Percentiles rank a stretch among this genome's conserved stretches.
These are phyloP conservation scores for Nakaseomyces kungkrabaensis DNA, from an alignment of 1,139 yeast genomes.

Conservation along the genomic window DNA sequence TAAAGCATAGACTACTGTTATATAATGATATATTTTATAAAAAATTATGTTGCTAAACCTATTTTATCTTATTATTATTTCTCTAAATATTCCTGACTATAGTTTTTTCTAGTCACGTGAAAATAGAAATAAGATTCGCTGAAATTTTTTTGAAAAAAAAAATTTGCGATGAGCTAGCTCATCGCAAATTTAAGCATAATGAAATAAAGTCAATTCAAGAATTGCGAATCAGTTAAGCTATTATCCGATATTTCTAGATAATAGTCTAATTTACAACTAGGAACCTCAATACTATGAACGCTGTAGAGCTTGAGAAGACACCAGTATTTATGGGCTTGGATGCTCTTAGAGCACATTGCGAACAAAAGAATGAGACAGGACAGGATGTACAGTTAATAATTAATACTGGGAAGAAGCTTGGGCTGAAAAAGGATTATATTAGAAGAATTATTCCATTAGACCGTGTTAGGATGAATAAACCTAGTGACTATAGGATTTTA, in stretches of 20 bases:
- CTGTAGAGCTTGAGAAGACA: not conserved
- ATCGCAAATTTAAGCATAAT: too few species aligned
- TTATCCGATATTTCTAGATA: not conserved
- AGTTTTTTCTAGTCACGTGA: too few species aligned
- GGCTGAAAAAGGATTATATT: conserved; percentile 43
- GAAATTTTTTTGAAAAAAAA: too few species aligned
- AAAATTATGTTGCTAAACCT: not conserved
- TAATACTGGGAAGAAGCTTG: conserved; percentile 42
- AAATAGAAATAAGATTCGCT: too few species aligned
- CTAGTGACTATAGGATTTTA: conserved; percentile 42
- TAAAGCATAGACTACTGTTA: not conserved
- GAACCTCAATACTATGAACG: not conserved
- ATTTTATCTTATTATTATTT: not conserved
- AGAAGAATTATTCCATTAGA: conserved; percentile 61
- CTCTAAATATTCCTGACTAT: too few species aligned
- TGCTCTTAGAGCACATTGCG: conserved; percentile 19
- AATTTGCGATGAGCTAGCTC: not conserved
- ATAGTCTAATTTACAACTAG: too few species aligned
- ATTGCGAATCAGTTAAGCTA: not conserved
- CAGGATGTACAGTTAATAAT: conserved; percentile 41
- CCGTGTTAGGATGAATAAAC: conserved; percentile 37
- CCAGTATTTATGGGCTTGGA: conserved; percentile 16
- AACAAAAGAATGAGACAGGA: conserved; percentile 17
- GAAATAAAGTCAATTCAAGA: too few species aligned
- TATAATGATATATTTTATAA: not conserved